Conservation (phyloP, 1,284 basidiomycete genomes). For the Sanghuangporus weigelae region DNA sequence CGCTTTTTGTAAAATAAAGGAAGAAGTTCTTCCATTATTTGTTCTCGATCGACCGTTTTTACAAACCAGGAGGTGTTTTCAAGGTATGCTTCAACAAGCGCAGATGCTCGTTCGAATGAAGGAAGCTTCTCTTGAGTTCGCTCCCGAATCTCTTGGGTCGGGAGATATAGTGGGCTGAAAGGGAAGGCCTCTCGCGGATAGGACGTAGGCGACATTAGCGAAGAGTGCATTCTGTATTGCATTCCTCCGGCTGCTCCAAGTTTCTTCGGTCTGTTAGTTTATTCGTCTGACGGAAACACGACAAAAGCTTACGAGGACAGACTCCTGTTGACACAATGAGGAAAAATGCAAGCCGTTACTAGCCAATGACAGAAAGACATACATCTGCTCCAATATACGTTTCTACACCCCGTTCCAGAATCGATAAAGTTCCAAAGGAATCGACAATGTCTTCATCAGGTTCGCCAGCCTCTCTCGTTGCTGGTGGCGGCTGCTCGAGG, state of each 20-base stretch:
- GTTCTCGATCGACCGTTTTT: slow-evolving; percentile 11
- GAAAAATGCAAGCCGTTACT: too few relatives aligned
- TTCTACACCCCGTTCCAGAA: too few relatives aligned
- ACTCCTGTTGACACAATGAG: too few relatives aligned
- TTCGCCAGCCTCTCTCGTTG: background rate
- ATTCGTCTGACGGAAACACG: slow-evolving; percentile 5
- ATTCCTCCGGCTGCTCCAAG: background rate
- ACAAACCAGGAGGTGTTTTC: slow-evolving; percentile 23
- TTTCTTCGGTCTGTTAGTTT: background rate
- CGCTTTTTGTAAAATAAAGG: slow-evolving; percentile 1
- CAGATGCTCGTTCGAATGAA: slow-evolving; percentile 20
- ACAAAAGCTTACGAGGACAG: background rate
- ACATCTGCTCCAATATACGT: too few relatives aligned
- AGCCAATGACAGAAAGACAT: too few relatives aligned
- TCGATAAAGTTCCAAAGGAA: too few relatives aligned
- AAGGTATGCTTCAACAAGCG: slow-evolving; percentile 22
- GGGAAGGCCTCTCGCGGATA: slow-evolving; percentile 5
- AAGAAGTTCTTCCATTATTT: slow-evolving; percentile 18
- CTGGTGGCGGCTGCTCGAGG: background rate
- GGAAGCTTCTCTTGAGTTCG: slow-evolving; percentile 13
- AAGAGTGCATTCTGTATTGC: background rate
- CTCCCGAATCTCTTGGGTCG: background rate
- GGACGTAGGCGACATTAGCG: background rate
- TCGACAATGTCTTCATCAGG: background rate
- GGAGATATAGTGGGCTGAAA: background rate